A percentile compares a stretch with the other conserved stretches of the same genome.
phyloP scores from a whole-genome alignment of 192 early-diverging fungal species.

The Coemansia sp. region DNA sequence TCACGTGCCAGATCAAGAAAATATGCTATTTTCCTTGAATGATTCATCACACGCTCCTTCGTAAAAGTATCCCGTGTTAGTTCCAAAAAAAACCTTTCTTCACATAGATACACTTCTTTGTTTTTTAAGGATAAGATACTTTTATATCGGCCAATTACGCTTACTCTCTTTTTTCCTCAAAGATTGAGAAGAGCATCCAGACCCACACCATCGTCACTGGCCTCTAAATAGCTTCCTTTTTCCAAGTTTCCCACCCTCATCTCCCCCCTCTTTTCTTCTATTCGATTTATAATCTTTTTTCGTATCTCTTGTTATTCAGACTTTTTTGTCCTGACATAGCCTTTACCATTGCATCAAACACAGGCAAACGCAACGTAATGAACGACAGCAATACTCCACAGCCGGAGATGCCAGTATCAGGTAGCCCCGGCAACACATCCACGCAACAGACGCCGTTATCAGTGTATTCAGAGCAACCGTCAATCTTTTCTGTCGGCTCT shows the following conservation, averaged over 20 bases:
- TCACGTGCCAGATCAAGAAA: background rate
- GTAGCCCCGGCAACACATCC: background rate
- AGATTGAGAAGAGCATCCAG: background rate
- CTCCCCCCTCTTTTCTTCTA: too few species aligned
- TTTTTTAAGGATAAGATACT: too few species aligned
- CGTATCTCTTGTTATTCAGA: background rate
- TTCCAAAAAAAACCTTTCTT: too few species aligned
- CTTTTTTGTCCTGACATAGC: background rate
- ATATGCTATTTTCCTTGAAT: too few species aligned
- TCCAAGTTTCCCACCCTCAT: background rate
- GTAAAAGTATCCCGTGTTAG: too few species aligned
- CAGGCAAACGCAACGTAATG: background rate
- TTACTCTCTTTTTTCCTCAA: too few species aligned
- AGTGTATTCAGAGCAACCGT: background rate
- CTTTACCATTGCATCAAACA: background rate
- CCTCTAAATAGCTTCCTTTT: background rate
- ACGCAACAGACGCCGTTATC: background rate
- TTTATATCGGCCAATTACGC: background rate
- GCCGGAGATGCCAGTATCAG: background rate
- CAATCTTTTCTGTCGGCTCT: background rate
- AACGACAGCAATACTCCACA: background rate
- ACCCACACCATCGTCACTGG: background rate
- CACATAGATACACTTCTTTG: too few species aligned
- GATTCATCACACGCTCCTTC: too few species aligned
- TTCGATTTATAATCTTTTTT: background rate